Evolutionary conservation across 352 stramenopile species (phyloP).

Genomic region (Saprolegnia parasitica): DNA sequence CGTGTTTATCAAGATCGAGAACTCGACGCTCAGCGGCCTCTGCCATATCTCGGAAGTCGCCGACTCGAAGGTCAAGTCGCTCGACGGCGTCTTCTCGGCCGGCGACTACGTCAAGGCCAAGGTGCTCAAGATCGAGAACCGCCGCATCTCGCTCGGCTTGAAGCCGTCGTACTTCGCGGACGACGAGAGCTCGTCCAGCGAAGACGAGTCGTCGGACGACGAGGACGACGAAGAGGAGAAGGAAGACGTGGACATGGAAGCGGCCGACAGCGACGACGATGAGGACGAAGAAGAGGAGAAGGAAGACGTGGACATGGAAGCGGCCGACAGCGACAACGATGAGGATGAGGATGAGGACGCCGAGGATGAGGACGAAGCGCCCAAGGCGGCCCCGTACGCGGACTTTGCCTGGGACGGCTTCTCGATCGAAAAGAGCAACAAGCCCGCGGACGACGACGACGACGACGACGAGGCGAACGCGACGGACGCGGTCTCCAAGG

Average conservation of each 20-base stretch:
- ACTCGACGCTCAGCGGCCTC: slow-evolving; percentile 92
- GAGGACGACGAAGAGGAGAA: slow-evolving; percentile 46
- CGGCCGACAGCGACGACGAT: slow-evolving; percentile 45
- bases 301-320: slow-evolving; percentile 43
- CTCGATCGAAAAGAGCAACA: slow-evolving; percentile 51
- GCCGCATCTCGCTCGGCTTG: slow-evolving; percentile 91
- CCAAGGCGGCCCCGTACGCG: slow-evolving; percentile 37
- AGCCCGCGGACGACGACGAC: slow-evolving; percentile 46
- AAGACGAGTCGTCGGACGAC: slow-evolving; percentile 75
- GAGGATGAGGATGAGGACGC: slow-evolving; percentile 42
- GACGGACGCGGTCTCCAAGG: slow-evolving; percentile 41
- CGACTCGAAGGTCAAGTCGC: slow-evolving; percentile 90
- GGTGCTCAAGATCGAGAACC: slow-evolving; percentile 91
- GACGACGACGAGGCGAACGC: slow-evolving; percentile 45
- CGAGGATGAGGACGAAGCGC: slow-evolving; percentile 25
- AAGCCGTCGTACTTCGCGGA: slow-evolving; percentile 96
- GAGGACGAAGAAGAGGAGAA: slow-evolving; percentile 47
- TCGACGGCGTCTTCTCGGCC: slow-evolving; percentile 91
- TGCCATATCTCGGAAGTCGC: slow-evolving; percentile 95
- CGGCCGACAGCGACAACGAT: slow-evolving; percentile 45
- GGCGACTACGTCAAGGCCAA: slow-evolving; percentile 97
- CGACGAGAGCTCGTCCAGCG: slow-evolving; percentile 85
- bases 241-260: slow-evolving; percentile 42
- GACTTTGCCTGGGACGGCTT: slow-evolving; percentile 87
- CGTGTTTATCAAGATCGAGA: slow-evolving; percentile 94